Conservation (phyloP, 306 rosid genomes). For the peach (Prunus persica) region Prunus_persica_NCBIv2 NC_034009.1:3839001-3839500, state of each 20-base stretch:
- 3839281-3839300: conserved; percentile 53
- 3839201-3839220: conserved; percentile 72
- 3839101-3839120: not conserved
- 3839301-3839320: not conserved
- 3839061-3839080: not conserved
- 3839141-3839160: conserved; percentile 79
- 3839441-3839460: conserved; percentile 44
- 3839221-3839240: conserved; percentile 53
- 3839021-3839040: not conserved
- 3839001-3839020: not conserved
- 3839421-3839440: conserved; percentile 53
- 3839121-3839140: conserved; percentile 47
- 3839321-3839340: not conserved
- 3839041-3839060: conserved; percentile 45
- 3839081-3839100: not conserved
- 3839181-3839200: conserved; percentile 77
- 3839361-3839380: conserved; percentile 49
- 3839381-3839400: conserved; percentile 72
- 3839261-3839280: conserved; percentile 32
- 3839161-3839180: conserved; percentile 72
- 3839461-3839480: conserved; percentile 38
- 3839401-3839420: conserved; percentile 39
- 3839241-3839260: conserved; percentile 46
- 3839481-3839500: conserved; percentile 56
- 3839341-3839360: conserved; percentile 25